phyloP scores from a whole-genome alignment of 106 monocot genomes.

The Dioscorea alata region DNA sequence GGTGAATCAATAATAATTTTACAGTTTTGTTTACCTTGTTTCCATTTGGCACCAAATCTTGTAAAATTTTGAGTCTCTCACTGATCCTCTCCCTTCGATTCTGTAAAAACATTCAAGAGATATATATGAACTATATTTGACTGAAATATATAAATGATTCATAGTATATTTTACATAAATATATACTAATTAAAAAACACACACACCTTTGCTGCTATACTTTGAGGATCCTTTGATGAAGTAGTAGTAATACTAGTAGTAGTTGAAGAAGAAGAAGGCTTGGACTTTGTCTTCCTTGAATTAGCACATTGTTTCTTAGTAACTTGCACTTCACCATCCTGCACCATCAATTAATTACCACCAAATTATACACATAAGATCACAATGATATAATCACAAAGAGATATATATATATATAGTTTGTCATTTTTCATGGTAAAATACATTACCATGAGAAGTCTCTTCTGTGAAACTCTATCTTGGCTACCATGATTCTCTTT shows the following conservation, averaged over 20 bases:
- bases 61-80: constrained; percentile 81
- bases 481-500: constrained; percentile 13
- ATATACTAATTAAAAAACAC: no score
- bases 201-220: constrained; percentile 86
- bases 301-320: constrained; percentile 56
- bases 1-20: no score
- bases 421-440: not conserved
- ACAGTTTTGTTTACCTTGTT: constrained; percentile 45
- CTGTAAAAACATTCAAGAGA: constrained; percentile 11
- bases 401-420: not conserved
- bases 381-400: no score
- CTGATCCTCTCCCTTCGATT: constrained; percentile 84
- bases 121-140: not conserved
- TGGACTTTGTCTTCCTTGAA: constrained; percentile 51
- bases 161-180: not conserved
- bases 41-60: constrained; percentile 92
- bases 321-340: constrained; percentile 42
- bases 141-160: not conserved
- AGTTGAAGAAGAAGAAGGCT: constrained; percentile 13
- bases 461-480: constrained; percentile 32
- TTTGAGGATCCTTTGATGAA: constrained; percentile 76
- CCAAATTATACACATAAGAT: not conserved
- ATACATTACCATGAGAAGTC: constrained; percentile 31
- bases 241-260: not conserved
- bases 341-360: not conserved